Evolutionary conservation across 208 protist species (phyloP).

Genomic region (Leishmania arabica): DNA sequence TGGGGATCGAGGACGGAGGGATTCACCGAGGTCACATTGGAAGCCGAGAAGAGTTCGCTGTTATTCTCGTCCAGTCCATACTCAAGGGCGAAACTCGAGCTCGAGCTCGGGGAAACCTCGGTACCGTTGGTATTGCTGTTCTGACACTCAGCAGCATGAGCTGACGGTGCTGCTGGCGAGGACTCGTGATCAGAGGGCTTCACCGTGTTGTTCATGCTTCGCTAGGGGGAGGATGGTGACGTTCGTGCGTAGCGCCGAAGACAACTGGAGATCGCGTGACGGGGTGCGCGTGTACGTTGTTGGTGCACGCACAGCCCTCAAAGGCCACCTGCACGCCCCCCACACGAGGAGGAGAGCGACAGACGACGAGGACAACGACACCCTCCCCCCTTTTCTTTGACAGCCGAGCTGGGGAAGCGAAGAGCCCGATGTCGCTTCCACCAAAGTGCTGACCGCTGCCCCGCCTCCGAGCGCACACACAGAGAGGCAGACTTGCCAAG

Average conservation of each 20-base stretch:
- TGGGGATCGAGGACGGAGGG: conserved; percentile 7
- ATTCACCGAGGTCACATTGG: conserved; percentile 9
- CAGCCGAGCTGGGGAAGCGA: background rate
- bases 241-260: background rate
- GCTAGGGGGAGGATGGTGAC: background rate
- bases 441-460: no score
- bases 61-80: background rate
- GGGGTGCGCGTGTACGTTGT: no score
- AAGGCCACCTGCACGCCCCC: background rate
- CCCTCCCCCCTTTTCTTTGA: background rate
- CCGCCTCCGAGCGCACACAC: no score
- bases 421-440: background rate
- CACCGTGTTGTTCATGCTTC: background rate
- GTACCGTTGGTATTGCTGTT: background rate
- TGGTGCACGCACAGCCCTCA: no score
- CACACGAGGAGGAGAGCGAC: background rate
- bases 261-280: background rate
- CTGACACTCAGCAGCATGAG: background rate
- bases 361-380: no score
- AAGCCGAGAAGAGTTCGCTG: conserved; percentile 13
- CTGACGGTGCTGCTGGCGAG: background rate
- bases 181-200: background rate
- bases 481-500: no score
- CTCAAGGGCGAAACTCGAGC: conserved; percentile 23
- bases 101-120: conserved; percentile 1